Base-by-base conservation (phyloP, 192 early-diverging fungal genomes). In the Umbelopsis sp. region DNA sequence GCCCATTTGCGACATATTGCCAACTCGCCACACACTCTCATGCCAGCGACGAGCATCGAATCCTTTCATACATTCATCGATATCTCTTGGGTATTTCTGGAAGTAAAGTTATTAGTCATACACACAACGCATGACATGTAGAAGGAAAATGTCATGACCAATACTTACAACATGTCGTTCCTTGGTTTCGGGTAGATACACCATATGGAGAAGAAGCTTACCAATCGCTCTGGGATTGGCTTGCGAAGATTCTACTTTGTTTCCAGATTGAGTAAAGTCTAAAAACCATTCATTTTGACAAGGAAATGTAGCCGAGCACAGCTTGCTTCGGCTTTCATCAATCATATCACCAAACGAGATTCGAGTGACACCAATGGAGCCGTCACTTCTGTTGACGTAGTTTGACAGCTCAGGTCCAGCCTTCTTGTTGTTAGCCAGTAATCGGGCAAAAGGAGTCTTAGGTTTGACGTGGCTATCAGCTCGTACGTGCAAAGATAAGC, bases 1-100 rank as follows among this genome's bases (percentile, higher is more conserved):
- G 12, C 75, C 75, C 16, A 71, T 47, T 30, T 77, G 75, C 3
- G 70, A 72, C 75, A 77, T 77, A 49, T 67, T 65, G 8, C 75
- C 75, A 5, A 41, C 15, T 25, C 55, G 49, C 70, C 75, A 72
- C 18, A 37, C 37, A 15, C 44, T 77, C 2, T 53, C 30, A 27
- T 71, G 66, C 50, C 71, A 77, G 61, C 58, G 49, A 27, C 52
- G 64, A 21, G 50, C 46, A 45, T 67, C 66, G 16, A 71, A 53
- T 21, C 33, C 74, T 23, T 70, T 20, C 55, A 71, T 68, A 25
- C 74, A 76, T 55, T 48, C 69, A 12, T 71, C 69, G 21, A 76
- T 70, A 21, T 37, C 50, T 48, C 22, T 47, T 25, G 74, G 74
- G 15, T 71, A 46, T 65, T 52, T 25, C 20, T 48, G 23, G 23